Evolutionary conservation across 352 stramenopile genomes (phyloP).

Genomic region (Phytophthora niederhauseri): DNA sequence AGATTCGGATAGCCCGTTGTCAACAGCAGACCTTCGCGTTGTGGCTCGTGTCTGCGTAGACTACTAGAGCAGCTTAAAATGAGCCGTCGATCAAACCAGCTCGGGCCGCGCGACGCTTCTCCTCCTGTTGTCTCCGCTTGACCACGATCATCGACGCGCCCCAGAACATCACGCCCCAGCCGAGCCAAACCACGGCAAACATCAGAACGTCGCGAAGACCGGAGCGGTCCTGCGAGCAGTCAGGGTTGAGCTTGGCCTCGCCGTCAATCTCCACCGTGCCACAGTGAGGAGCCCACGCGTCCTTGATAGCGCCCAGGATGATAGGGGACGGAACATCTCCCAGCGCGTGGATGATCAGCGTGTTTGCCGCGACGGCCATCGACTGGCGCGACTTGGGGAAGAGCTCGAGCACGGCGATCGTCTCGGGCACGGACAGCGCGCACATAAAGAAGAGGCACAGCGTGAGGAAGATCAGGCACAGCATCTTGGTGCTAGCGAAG

Average conservation of each 20-base stretch:
- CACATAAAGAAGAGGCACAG: slow-evolving; percentile 83
- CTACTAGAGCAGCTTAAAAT: slow-evolving; percentile 22
- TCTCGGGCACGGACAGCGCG: slow-evolving; percentile 75
- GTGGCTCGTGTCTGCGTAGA: slow-evolving; percentile 6
- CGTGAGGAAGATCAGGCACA: slow-evolving; percentile 75
- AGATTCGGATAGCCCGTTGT: neutral
- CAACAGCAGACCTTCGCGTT: slow-evolving; percentile 2
- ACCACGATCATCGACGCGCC: slow-evolving; percentile 52
- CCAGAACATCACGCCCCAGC: slow-evolving; percentile 76
- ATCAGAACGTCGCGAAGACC: slow-evolving; percentile 76
- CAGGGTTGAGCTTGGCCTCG: slow-evolving; percentile 64
- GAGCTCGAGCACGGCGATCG: slow-evolving; percentile 89
- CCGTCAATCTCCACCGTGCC: slow-evolving; percentile 71
- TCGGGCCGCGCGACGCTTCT: slow-evolving; percentile 27
- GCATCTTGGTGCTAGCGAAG: slow-evolving; percentile 49
- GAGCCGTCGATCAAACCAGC: slow-evolving; percentile 22
- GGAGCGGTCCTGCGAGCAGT: slow-evolving; percentile 59
- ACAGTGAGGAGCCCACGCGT: slow-evolving; percentile 91
- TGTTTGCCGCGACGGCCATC: slow-evolving; percentile 93
- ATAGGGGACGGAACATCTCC: slow-evolving; percentile 96
- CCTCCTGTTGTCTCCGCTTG: slow-evolving; percentile 32
- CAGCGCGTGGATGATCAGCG: slow-evolving; percentile 91
- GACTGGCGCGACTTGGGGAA: slow-evolving; percentile 88
- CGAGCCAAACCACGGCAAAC: slow-evolving; percentile 77
- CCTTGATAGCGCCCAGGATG: slow-evolving; percentile 93